phyloP scores from a whole-genome alignment of 169 alveolate species.

The Eimeria mitis region DNA sequence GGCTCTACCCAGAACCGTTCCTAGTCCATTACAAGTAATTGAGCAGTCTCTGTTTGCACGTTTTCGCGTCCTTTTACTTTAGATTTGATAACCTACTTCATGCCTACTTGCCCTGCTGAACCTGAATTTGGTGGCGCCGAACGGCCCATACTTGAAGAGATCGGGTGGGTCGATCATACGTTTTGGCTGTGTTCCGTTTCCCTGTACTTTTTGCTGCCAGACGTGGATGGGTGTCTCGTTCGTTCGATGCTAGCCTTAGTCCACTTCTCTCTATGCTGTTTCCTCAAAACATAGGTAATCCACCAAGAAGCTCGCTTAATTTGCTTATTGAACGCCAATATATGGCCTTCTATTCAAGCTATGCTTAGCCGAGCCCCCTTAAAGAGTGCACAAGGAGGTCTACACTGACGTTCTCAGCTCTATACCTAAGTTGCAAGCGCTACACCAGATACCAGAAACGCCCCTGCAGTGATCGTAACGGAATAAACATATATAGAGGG shows the following conservation, averaged over 20 bases:
- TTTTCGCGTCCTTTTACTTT: not conserved
- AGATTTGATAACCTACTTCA: too few species aligned
- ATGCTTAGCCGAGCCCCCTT: not conserved
- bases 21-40: not conserved
- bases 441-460: not conserved
- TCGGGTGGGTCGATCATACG: not conserved
- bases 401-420: not conserved
- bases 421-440: not conserved
- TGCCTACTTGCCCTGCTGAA: not conserved
- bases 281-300: not conserved
- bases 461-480: not conserved
- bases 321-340: not conserved
- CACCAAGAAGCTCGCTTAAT: not conserved
- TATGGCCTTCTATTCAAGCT: not conserved
- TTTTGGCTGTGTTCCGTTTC: not conserved
- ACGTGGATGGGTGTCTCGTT: not conserved
- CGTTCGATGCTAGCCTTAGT: not conserved
- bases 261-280: not conserved
- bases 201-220: not conserved
- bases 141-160: not conserved
- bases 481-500: not conserved
- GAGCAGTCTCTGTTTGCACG: not conserved
- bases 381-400: not conserved
- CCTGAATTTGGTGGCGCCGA: not conserved
- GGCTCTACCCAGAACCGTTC: not conserved